A percentile compares a stretch with the other conserved stretches of the same genome.
Conservation (phyloP, 768 basidiomycete genomes). For the Naganishia kalamii region DNA sequence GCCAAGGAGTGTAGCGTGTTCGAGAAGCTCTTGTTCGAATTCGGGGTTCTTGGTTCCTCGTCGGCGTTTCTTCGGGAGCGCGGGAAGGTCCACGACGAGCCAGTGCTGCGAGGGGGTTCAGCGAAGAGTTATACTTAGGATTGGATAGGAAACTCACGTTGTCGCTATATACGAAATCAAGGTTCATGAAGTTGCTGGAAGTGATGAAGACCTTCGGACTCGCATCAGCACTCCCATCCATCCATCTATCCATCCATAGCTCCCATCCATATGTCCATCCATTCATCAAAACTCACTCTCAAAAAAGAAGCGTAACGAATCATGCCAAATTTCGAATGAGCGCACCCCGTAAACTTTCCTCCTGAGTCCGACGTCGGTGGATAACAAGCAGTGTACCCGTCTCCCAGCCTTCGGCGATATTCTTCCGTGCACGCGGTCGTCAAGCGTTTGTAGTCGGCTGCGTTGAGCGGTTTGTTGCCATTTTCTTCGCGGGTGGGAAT, state of each 20-base stretch:
- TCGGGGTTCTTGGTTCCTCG: not conserved
- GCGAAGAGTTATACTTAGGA: not conserved
- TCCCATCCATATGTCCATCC: not conserved
- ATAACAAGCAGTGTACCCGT: constrained; percentile 12
- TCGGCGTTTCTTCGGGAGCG: not conserved
- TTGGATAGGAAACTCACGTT: constrained; percentile 9
- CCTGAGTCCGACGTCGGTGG: not conserved
- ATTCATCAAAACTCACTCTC: constrained; percentile 1
- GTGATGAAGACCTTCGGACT: constrained; percentile 22
- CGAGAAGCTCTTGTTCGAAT: constrained; percentile 24
- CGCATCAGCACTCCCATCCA: too few relatives aligned
- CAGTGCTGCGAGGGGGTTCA: constrained; percentile 16
- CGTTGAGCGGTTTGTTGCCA: not conserved
- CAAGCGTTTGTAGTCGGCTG: not conserved
- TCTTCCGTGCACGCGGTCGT: not conserved
- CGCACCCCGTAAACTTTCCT: constrained; percentile 6
- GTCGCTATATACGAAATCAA: constrained; percentile 19
- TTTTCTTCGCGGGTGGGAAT: not conserved
- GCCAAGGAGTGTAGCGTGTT: constrained; percentile 18
- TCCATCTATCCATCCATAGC: not conserved
- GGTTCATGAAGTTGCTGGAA: constrained; percentile 16
- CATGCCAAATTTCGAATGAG: constrained; percentile 21
- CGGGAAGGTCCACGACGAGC: constrained; percentile 25
- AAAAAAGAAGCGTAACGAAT: constrained; percentile 19
- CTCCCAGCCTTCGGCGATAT: constrained; percentile 6